Evolutionary conservation across 2,329 filamentous ascomycete genomes (phyloP).

Genomic region (Graphiopsis chlorocephala): DNA sequence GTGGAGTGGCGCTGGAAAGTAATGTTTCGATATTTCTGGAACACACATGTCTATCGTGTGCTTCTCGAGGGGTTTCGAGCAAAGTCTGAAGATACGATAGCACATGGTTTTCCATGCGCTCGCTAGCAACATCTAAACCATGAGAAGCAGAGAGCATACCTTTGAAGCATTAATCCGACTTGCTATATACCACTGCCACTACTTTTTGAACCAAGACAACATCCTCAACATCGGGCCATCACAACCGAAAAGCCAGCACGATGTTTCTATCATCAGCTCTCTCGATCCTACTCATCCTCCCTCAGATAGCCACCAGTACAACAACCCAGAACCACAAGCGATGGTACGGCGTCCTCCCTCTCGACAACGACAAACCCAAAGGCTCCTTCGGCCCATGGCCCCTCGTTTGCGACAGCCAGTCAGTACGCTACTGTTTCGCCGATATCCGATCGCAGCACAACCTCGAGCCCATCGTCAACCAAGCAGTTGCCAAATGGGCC

Average conservation of each 20-base stretch:
- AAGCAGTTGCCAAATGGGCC: conserved; percentile 21
- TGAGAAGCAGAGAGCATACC: background rate
- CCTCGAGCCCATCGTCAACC: conserved; percentile 19
- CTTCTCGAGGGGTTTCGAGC: background rate
- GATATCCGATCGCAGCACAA: conserved; percentile 21
- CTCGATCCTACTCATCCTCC: background rate
- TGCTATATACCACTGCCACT: background rate
- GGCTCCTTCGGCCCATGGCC: conserved; percentile 23
- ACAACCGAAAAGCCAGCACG: background rate
- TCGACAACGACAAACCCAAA: background rate
- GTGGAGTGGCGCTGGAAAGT: background rate
- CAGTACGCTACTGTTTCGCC: conserved; percentile 24
- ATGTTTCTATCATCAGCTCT: background rate
- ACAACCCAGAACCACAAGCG: conserved; percentile 5
- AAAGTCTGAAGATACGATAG: background rate
- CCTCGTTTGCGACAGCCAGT: conserved; percentile 15
- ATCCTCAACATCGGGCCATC: background rate
- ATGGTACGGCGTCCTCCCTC: conserved; percentile 19
- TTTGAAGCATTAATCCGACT: background rate
- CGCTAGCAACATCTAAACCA: background rate
- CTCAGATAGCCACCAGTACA: background rate
- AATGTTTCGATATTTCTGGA: background rate
- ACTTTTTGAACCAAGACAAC: background rate
- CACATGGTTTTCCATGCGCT: background rate
- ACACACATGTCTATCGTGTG: background rate